A percentile compares a stretch with the other conserved stretches of the same genome.
Evolutionary conservation across 148 eudicot species (phyloP).

Genomic region (Persicaria maculosa): DNA sequence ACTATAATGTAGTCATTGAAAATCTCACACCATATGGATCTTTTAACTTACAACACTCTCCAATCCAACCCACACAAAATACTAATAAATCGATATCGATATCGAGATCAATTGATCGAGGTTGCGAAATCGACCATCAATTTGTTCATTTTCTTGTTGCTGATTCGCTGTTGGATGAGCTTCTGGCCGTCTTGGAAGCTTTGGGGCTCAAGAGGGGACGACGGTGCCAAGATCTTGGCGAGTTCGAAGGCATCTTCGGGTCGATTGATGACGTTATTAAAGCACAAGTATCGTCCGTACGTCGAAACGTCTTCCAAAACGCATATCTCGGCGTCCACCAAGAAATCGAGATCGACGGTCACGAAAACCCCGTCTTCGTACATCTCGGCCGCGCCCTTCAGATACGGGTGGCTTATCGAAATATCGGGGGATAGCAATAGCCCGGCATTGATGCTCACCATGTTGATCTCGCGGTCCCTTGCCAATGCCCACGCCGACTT

Average conservation of each 20-base stretch:
- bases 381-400: slow-evolving; percentile 83
- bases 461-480: slow-evolving; percentile 57
- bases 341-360: slow-evolving; percentile 41
- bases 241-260: slow-evolving; percentile 39
- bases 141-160: slow-evolving; percentile 55
- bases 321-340: slow-evolving; percentile 45
- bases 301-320: slow-evolving; percentile 50
- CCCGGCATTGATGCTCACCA: slow-evolving; percentile 59
- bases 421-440: slow-evolving; percentile 35
- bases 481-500: slow-evolving; percentile 81
- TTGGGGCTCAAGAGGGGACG: slow-evolving; percentile 25
- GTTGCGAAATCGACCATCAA: slow-evolving; percentile 33
- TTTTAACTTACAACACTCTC: background rate
- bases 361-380: slow-evolving; percentile 54
- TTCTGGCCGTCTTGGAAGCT: slow-evolving; percentile 33
- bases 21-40: background rate
- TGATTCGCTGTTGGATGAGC: slow-evolving; percentile 44
- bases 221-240: slow-evolving; percentile 36
- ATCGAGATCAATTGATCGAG: background rate
- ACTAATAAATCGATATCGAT: background rate
- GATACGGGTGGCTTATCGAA: slow-evolving; percentile 36
- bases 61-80: slow-evolving; percentile 7
- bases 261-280: slow-evolving; percentile 42
- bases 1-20: background rate
- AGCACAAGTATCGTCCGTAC: slow-evolving; percentile 62